These are phyloP conservation scores for Tuber indicum DNA, from an alignment of 495 filamentous ascomycete genomes.

Conservation along the genomic window DNA sequence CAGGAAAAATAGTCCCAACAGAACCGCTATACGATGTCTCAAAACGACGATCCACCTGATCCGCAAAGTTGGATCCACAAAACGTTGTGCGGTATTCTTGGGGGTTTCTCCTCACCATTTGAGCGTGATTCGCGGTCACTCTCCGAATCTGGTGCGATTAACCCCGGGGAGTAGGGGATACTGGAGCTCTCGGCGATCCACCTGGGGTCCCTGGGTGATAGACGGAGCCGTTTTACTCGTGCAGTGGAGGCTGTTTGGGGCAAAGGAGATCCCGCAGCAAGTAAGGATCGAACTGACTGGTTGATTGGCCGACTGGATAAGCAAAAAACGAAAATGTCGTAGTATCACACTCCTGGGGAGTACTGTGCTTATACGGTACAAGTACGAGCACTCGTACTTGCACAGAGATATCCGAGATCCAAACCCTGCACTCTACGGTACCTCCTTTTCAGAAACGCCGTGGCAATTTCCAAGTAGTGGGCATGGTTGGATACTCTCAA, in stretches of 20 bases:
- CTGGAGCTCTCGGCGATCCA: neutral
- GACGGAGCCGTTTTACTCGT: neutral
- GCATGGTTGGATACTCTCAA: neutral
- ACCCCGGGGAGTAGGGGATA: neutral
- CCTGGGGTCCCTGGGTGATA: neutral
- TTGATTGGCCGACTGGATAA: neutral
- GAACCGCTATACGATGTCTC: neutral
- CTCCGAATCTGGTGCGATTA: neutral
- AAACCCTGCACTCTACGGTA: neutral
- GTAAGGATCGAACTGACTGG: neutral
- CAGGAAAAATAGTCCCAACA: neutral
- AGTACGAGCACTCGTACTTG: no score
- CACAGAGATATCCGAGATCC: neutral
- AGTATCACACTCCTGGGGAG: neutral
- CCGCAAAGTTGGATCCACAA: neutral
- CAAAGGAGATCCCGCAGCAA: neutral
- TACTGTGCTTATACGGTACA: neutral
- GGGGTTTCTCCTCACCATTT: neutral
- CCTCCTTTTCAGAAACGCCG: neutral
- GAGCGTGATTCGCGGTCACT: neutral
- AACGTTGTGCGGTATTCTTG: neutral
- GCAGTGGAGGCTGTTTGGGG: neutral
- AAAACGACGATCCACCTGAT: neutral
- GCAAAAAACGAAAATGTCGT: neutral
- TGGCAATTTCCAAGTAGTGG: neutral